Base-by-base conservation (phyloP, 2,329 filamentous ascomycete genomes). In the Zelopaecilomyces penicillatus region DNA sequence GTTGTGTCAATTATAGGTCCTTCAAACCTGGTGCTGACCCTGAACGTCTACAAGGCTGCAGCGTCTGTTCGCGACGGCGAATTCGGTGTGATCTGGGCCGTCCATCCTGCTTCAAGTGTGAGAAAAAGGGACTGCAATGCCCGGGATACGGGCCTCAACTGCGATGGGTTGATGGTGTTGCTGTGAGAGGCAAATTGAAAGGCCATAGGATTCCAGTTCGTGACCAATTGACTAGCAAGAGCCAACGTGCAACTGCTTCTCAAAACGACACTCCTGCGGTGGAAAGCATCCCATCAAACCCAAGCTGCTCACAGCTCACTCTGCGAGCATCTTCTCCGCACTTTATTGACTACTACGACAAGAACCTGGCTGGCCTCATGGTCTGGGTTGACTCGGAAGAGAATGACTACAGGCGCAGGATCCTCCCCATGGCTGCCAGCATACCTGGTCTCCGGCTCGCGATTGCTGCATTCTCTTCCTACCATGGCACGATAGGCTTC, bases 381-480 rank as follows among this genome's bases (percentile, higher is more conserved):
- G 57, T 61, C 11, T 61, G 58, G 58, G 47, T 60, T 12, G 58
- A 61, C 41, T 57, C 57, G 7, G 52, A 51, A 4, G 52, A 58
- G 12, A 61, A 61, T 32, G 53, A 54, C 30, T 61, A 61, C 45
- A 51, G 58, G 3, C 53, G 52, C 4, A 50, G 50, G 3, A 52
- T 61, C 26, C 46, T 58, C 4, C 58, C 58, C 6, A 42, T 54
- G 37, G 58, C 52, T 9, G 52, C 51, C 29, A 47, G 50, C n/a
- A 52, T 52, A 3, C 58, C 58, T 6, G 58, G 56, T 2, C 48
- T 61, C 31, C 52, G 54, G 5, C 44, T 59, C n/a, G 58, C 58
- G 19, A 54, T 61, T 27, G 51, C 55, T 3, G 58, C 58, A 8
- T 53, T 60, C 29, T 54, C 58, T 2, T 54, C 57, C 5, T 57